phyloP scores from a whole-genome alignment of 352 stramenopile genomes.

The Globisporangium middletonii region DNA sequence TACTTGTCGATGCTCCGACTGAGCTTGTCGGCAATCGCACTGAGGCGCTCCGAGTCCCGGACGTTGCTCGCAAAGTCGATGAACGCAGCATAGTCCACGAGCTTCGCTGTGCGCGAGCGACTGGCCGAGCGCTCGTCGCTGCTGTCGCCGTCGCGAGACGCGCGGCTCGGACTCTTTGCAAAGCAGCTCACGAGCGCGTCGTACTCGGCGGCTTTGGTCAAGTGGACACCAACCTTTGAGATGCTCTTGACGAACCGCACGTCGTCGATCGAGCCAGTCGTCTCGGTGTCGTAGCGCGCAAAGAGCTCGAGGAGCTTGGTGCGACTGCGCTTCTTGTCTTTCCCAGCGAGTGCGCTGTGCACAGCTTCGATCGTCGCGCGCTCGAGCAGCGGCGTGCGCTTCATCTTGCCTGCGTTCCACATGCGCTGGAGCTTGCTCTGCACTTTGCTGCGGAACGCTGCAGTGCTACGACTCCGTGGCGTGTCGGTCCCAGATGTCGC shows the following conservation, averaged over 20 bases:
- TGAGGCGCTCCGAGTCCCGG: constrained; percentile 55
- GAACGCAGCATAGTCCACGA: constrained; percentile 53
- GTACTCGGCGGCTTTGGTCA: constrained; percentile 30
- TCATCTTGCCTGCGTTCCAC: constrained; percentile 36
- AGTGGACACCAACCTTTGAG: constrained; percentile 39
- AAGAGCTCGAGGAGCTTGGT: constrained; percentile 42
- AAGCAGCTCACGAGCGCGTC: constrained; percentile 41
- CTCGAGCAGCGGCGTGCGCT: constrained; percentile 45
- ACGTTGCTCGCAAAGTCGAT: constrained; percentile 66
- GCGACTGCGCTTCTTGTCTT: constrained; percentile 32
- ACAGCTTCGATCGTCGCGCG: constrained; percentile 37
- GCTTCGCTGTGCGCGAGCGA: background rate
- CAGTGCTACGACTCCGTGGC: constrained; percentile 2
- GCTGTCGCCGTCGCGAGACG: constrained; percentile 1
- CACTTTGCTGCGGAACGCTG: constrained; percentile 7
- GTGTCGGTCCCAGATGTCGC: constrained; percentile 9
- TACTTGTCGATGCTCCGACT: constrained; percentile 40
- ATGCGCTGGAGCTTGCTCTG: constrained; percentile 22
- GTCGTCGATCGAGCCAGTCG: constrained; percentile 23
- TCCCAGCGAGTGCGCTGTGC: constrained; percentile 40
- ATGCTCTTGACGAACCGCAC: constrained; percentile 59
- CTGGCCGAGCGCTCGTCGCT: constrained; percentile 2
- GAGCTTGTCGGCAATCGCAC: constrained; percentile 40
- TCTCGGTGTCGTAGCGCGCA: constrained; percentile 38
- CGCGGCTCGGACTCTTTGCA: background rate